Percentiles rank a stretch among this genome's conserved stretches.
phyloP scores from a whole-genome alignment of 805 yeast species.

The Sungouiella thailandica region DNA sequence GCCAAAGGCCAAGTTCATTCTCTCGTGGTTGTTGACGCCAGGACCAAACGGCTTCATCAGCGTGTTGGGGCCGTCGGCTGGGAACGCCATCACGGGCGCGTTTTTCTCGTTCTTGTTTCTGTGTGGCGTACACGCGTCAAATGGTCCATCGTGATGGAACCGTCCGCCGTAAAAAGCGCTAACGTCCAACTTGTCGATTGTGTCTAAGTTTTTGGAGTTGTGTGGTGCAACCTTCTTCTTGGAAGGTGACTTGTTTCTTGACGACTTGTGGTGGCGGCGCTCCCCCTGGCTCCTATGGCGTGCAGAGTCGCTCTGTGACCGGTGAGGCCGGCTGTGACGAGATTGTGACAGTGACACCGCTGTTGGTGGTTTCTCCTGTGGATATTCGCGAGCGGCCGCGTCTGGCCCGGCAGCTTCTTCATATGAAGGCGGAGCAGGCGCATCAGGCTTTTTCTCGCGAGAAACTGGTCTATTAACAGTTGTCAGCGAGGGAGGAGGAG shows the following conservation, averaged over 20 bases:
- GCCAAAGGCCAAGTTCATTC: conserved; percentile 77
- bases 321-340: conserved; percentile 11
- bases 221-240: conserved; percentile 40
- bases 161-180: conserved; percentile 92
- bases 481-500: conserved; percentile 17
- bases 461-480: conserved; percentile 11
- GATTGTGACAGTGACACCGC: conserved; percentile 16
- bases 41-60: conserved; percentile 68
- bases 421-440: conserved; percentile 57
- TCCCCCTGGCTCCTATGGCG: conserved; percentile 10
- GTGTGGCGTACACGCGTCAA: conserved; percentile 97
- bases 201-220: conserved; percentile 75
- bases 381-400: conserved; percentile 40
- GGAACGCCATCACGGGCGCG: conserved; percentile 95
- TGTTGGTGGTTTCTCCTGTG: conserved; percentile 45
- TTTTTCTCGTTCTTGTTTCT: conserved; percentile 70
- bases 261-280: conserved; percentile 11
- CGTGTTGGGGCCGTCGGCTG: conserved; percentile 90
- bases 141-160: conserved; percentile 98
- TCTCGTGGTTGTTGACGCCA: conserved; percentile 40
- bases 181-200: conserved; percentile 92
- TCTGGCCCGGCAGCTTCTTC: conserved; percentile 62
- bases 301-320: conserved; percentile 16
- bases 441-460: conserved; percentile 29
- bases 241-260: conserved; percentile 30